Conservation (phyloP, 176 grass and related monocot species). For the Oryza meridionalis region DNA sequence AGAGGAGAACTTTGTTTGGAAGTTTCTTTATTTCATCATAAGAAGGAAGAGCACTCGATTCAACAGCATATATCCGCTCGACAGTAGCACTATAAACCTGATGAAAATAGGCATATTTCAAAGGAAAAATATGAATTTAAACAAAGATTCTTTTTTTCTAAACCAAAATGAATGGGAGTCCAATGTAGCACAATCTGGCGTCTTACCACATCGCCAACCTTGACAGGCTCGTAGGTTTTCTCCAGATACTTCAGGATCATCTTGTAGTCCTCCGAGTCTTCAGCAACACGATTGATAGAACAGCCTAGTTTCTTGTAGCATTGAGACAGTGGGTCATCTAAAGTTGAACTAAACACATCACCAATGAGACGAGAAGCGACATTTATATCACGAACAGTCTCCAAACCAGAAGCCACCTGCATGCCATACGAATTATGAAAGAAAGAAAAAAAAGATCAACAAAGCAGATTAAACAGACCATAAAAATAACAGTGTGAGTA, state of each 20-base stretch:
- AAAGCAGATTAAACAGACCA: not conserved
- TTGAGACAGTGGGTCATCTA: constrained; percentile 70
- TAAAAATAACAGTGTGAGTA: not conserved
- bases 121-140: not conserved
- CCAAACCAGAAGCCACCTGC: constrained; percentile 74
- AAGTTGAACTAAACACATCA: constrained; percentile 42
- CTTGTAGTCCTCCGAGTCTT: constrained; percentile 77
- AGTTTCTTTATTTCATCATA: constrained; percentile 67
- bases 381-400: constrained; percentile 75
- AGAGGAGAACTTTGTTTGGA: constrained; percentile 83
- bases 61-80: constrained; percentile 65
- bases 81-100: constrained; percentile 68
- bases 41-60: constrained; percentile 59
- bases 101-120: not conserved
- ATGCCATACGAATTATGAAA: not conserved
- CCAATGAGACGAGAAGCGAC: constrained; percentile 68
- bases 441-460: not conserved
- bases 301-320: constrained; percentile 65
- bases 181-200: not conserved
- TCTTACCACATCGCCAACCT: constrained; percentile 66
- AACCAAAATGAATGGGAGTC: not conserved
- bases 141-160: not conserved
- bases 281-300: constrained; percentile 50
- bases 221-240: constrained; percentile 74
- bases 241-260: constrained; percentile 80